Evolutionary conservation across 495 filamentous ascomycete genomes (phyloP).

Genomic region (Clohesyomyces aquaticus): DNA sequence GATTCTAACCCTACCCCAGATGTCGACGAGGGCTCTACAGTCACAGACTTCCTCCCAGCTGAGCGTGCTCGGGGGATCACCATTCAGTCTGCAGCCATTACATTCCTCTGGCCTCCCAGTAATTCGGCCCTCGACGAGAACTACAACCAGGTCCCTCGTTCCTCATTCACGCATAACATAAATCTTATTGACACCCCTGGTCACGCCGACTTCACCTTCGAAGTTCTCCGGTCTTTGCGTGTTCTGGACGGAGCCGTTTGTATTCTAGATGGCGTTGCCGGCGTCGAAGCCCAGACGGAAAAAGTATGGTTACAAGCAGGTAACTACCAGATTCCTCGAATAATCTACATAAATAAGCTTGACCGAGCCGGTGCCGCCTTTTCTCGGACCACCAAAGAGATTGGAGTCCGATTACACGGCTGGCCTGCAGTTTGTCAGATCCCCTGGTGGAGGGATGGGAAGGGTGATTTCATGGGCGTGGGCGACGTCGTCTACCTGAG

Average conservation of each 20-base stretch:
- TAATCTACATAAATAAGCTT: slow-evolving; percentile 94
- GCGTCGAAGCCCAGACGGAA: slow-evolving; percentile 97
- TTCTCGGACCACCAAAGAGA: slow-evolving; percentile 80
- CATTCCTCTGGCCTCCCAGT: slow-evolving; percentile 78
- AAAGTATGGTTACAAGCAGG: slow-evolving; percentile 93
- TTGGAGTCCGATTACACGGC: slow-evolving; percentile 74
- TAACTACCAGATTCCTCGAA: slow-evolving; percentile 79
- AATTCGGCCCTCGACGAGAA: too few species aligned
- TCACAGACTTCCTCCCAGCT: slow-evolving; percentile 95
- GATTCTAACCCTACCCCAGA: slow-evolving; percentile 55
- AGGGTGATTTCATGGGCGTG: slow-evolving; percentile 76
- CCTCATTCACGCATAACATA: slow-evolving; percentile 62
- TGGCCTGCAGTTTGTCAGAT: slow-evolving; percentile 94
- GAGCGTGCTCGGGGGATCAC: slow-evolving; percentile 94
- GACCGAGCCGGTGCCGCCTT: slow-evolving; percentile 94
- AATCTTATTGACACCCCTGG: slow-evolving; percentile 98
- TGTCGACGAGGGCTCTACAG: slow-evolving; percentile 95
- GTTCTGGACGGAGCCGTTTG: slow-evolving; percentile 95
- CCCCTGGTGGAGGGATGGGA: slow-evolving; percentile 81
- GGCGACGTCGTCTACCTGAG: slow-evolving; percentile 73
- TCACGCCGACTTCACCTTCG: slow-evolving; percentile 97
- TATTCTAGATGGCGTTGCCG: slow-evolving; percentile 94
- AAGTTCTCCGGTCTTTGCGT: slow-evolving; percentile 89
- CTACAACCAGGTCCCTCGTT: slow-evolving; percentile 15
- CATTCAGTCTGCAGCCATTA: slow-evolving; percentile 96